Percentiles rank a stretch among this genome's conserved stretches.
phyloP scores from a whole-genome alignment of 306 rosid genomes.

The Cicer bijugum region DNA sequence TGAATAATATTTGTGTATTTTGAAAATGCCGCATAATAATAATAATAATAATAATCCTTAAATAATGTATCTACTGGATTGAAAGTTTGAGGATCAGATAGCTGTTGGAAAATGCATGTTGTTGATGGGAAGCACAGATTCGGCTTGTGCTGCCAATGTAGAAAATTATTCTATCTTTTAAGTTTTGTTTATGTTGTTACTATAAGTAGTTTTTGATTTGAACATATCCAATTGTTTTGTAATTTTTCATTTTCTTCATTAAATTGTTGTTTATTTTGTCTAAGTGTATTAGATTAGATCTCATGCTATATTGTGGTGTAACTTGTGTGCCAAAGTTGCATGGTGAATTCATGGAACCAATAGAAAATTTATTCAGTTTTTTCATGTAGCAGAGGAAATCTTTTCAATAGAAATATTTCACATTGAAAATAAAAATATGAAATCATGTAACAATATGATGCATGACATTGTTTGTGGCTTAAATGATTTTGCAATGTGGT shows the following conservation, averaged over 20 bases:
- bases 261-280: slow-evolving; percentile 36
- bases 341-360: slow-evolving; percentile 42
- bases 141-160: slow-evolving; percentile 82
- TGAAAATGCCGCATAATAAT: too few relatives aligned
- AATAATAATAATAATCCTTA: too few relatives aligned
- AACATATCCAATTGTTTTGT: slow-evolving; percentile 33
- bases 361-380: neutral
- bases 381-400: neutral
- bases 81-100: slow-evolving; percentile 82
- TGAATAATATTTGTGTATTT: too few relatives aligned
- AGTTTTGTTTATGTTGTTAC: slow-evolving; percentile 37
- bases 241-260: slow-evolving; percentile 35
- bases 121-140: slow-evolving; percentile 73
- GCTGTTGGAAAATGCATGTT: slow-evolving; percentile 78
- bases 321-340: slow-evolving; percentile 39
- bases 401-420: neutral
- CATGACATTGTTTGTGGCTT: slow-evolving; percentile 13
- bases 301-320: slow-evolving; percentile 39
- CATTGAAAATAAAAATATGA: neutral
- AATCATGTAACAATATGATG: neutral
- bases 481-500: slow-evolving; percentile 15
- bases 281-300: slow-evolving; percentile 14
- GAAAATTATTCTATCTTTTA: slow-evolving; percentile 74
- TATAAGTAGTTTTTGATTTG: slow-evolving; percentile 40
- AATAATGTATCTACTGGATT: slow-evolving; percentile 66